These are phyloP conservation scores for Hypoxylon lienhwacheense DNA, from an alignment of 495 filamentous ascomycete genomes.

Conservation along the genomic window DNA sequence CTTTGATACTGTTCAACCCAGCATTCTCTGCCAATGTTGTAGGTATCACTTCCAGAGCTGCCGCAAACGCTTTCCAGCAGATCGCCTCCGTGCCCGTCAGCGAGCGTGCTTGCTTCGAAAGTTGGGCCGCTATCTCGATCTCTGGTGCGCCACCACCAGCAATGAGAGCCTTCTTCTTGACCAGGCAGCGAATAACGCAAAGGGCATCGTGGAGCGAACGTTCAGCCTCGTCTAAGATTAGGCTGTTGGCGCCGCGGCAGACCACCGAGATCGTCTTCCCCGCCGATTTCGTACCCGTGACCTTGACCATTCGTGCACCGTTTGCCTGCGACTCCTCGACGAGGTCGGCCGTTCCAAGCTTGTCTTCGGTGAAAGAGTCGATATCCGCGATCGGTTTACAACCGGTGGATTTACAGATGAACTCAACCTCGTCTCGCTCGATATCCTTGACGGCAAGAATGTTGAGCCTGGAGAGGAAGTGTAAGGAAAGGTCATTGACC, in stretches of 20 bases:
- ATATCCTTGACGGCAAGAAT: slow-evolving; percentile 96
- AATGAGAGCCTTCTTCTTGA: slow-evolving; percentile 98
- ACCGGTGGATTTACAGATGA: slow-evolving; percentile 96
- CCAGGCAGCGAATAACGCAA: slow-evolving; percentile 94
- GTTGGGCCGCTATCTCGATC: slow-evolving; percentile 84
- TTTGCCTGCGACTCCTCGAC: slow-evolving; percentile 88
- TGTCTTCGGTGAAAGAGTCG: slow-evolving; percentile 98
- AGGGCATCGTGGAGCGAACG: slow-evolving; percentile 94
- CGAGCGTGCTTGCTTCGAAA: slow-evolving; percentile 77
- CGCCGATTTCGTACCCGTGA: slow-evolving; percentile 80
- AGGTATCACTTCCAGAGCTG: slow-evolving; percentile 95
- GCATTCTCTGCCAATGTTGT: slow-evolving; percentile 97
- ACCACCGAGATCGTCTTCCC: slow-evolving; percentile 92
- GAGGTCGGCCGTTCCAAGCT: slow-evolving; percentile 93
- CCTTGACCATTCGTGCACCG: slow-evolving; percentile 89
- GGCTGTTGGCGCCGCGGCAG: slow-evolving; percentile 86
- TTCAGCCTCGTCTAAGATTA: slow-evolving; percentile 97
- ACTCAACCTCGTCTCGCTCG: slow-evolving; percentile 97
- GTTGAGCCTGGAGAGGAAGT: slow-evolving; percentile 96
- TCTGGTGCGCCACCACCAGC: slow-evolving; percentile 96
- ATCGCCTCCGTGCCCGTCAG: slow-evolving; percentile 91
- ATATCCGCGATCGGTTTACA: slow-evolving; percentile 99
- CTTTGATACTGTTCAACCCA: slow-evolving; percentile 94
- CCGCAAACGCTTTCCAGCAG: slow-evolving; percentile 98
- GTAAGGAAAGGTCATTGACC: slow-evolving; percentile 93